Conservation (phyloP, 2,329 filamentous ascomycete species). For the Xylariaceae sp. region DNA sequence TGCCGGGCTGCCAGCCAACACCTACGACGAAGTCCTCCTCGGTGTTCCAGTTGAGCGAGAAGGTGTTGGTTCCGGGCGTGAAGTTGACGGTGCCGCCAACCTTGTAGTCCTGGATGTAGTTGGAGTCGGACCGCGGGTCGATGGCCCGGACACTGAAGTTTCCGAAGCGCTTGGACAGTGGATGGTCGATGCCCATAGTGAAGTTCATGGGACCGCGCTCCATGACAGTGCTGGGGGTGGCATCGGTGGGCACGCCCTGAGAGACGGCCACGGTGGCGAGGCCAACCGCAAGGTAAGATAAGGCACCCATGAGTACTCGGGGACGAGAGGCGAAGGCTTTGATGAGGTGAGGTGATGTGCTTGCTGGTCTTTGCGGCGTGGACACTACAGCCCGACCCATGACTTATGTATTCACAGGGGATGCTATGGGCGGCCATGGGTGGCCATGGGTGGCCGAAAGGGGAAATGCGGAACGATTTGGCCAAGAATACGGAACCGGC, state of each 20-base stretch:
- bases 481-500: no score
- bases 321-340: no score
- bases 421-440: no score
- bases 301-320: background rate
- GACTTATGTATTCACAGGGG: no score
- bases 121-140: background rate
- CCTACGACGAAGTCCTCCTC: background rate
- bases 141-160: no score
- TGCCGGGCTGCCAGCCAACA: background rate
- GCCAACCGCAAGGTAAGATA: background rate
- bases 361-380: no score
- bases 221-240: background rate
- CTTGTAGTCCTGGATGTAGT: background rate
- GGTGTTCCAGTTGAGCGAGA: background rate
- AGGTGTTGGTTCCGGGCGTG: background rate
- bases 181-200: background rate
- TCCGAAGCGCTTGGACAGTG: background rate
- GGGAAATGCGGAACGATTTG: no score
- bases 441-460: no score
- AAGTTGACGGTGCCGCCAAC: background rate
- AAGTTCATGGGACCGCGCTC: conserved; percentile 1
- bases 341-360: no score
- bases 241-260: background rate
- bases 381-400: no score
- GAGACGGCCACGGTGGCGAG: background rate